Conservation (phyloP, 1,284 basidiomycete species). For the Meripilus lineatus region DNA sequence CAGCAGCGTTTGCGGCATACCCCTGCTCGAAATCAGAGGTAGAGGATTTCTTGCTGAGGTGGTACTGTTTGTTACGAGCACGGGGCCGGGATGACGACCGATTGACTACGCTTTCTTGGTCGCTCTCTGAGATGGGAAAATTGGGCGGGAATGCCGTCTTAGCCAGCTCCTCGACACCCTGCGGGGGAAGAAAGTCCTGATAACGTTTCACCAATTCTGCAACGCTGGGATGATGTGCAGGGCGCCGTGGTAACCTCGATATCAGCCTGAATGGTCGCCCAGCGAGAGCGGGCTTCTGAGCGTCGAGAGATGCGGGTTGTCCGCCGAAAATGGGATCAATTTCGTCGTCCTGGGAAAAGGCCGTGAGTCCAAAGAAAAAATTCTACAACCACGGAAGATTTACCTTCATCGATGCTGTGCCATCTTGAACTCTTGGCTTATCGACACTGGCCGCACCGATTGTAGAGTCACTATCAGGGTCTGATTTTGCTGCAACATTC, state of each 20-base stretch:
- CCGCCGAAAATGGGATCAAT: no score
- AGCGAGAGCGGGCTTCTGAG: not conserved
- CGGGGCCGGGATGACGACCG: conserved; percentile 32
- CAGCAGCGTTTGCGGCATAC: conserved; percentile 85
- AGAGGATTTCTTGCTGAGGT: conserved; percentile 51
- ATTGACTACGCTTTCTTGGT: conserved; percentile 48
- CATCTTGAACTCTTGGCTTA: not conserved
- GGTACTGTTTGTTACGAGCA: conserved; percentile 44
- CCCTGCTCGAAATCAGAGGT: conserved; percentile 84
- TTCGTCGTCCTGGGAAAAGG: no score
- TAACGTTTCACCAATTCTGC: conserved; percentile 85
- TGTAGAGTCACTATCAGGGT: conserved; percentile 84
- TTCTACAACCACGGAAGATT: no score
- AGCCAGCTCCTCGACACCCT: conserved; percentile 63
- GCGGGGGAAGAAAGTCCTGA: conserved; percentile 69
- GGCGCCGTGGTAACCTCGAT: conserved; percentile 74
- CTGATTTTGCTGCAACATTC: conserved; percentile 30
- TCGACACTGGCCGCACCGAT: conserved; percentile 67
- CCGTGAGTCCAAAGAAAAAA: no score
- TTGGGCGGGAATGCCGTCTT: conserved; percentile 61
- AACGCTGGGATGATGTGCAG: conserved; percentile 58
- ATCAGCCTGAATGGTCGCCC: conserved; percentile 7
- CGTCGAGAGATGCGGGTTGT: no score
- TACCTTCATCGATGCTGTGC: no score
- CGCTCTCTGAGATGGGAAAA: conserved; percentile 60